Percentiles rank a stretch among this genome's conserved stretches.
These are phyloP conservation scores for Metarhizium humberi DNA, from an alignment of 2,329 filamentous ascomycete genomes.

Conservation along the genomic window DNA sequence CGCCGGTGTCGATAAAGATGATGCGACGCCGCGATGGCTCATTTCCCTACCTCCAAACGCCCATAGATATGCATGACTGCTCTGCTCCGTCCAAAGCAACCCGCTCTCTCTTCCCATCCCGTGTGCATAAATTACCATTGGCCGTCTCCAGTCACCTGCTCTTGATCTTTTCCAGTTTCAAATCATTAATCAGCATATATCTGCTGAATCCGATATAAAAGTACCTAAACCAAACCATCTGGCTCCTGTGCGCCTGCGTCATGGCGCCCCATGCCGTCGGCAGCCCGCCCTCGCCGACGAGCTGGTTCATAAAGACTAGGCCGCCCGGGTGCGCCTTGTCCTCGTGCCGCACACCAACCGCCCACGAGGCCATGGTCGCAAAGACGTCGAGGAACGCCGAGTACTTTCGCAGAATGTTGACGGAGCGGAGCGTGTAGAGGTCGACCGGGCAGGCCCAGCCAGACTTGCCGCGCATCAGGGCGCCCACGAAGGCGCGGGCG, in stretches of 20 bases:
- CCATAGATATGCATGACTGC: background rate
- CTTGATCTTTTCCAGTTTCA: slow-evolving; percentile 44
- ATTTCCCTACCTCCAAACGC: slow-evolving; percentile 12
- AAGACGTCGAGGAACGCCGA: slow-evolving; percentile 64
- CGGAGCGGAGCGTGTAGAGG: slow-evolving; percentile 74
- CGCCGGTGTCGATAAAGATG: background rate
- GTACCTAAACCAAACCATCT: slow-evolving; percentile 98
- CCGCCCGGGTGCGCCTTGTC: slow-evolving; percentile 36
- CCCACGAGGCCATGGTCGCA: slow-evolving; percentile 54
- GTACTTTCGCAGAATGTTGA: slow-evolving; percentile 73
- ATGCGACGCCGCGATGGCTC: slow-evolving; percentile 10
- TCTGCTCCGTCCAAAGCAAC: background rate
- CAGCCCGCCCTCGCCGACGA: slow-evolving; percentile 47
- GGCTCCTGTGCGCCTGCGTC: slow-evolving; percentile 81
- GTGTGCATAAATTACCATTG: background rate
- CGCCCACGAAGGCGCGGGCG: slow-evolving; percentile 60
- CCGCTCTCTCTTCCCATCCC: background rate
- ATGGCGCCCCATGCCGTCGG: slow-evolving; percentile 69
- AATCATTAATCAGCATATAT: slow-evolving; percentile 93
- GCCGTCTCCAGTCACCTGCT: slow-evolving; percentile 4
- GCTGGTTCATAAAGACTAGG: slow-evolving; percentile 63
- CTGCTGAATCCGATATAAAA: slow-evolving; percentile 86
- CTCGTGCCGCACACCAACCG: slow-evolving; percentile 30
- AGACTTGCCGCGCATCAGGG: slow-evolving; percentile 52
- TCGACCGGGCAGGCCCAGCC: slow-evolving; percentile 67